Evolutionary conservation across 2,329 filamentous ascomycete species (phyloP), one percentile per base, ranked within the genome.

Genomic region (Trichoderma koningii): DNA sequence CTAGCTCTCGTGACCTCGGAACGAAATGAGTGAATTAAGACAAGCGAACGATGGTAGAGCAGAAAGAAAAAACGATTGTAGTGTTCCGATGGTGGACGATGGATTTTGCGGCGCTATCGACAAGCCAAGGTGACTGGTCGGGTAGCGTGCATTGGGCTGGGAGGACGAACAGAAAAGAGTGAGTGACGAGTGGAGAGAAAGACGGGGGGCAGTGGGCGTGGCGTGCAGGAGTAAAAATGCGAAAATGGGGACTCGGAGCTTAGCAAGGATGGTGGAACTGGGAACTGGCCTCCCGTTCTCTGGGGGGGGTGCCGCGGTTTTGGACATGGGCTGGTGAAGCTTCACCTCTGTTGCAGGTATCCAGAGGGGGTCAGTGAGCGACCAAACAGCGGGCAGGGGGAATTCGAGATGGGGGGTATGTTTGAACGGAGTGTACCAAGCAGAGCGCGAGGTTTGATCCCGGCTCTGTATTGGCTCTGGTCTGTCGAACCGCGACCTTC

Each of bases 81-180:
- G 38, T 34, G 44, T 30, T 55, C 64, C 38, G 47, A 48, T 45
- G 38, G 52, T 51, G 57, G 52, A 66, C 45, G 42, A 65, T 23
- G 50, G 34, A 41, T 47, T 52, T 41, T 55, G 61, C 48, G 61
- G 65, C 65, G 65, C 65, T 66, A 66, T 66, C 53, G 65, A 62
- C 65, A 50, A 65, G 65, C 65, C 65, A 64, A 66, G 61, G 65
- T 64, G 60, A 66, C 47, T 61, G 65, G 64, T 57, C 45, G 47
- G 53, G 64, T 63, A 64, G 64, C 60, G 45, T 66, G 64, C 59
- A 66, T 66, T 55, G 64, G 60, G 52, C 60, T 63, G 60, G 52
- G 38, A 63, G 34, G 59, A 38, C 34, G 41, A 57, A 52, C 44
- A 44, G 42, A 64, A 66, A 61, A 63, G 51, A 66, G 34, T 48